A percentile compares a stretch with the other conserved stretches of the same genome.
phyloP scores from a whole-genome alignment of 139 green algal species.

The Tetratostichococcus sp. region DNA sequence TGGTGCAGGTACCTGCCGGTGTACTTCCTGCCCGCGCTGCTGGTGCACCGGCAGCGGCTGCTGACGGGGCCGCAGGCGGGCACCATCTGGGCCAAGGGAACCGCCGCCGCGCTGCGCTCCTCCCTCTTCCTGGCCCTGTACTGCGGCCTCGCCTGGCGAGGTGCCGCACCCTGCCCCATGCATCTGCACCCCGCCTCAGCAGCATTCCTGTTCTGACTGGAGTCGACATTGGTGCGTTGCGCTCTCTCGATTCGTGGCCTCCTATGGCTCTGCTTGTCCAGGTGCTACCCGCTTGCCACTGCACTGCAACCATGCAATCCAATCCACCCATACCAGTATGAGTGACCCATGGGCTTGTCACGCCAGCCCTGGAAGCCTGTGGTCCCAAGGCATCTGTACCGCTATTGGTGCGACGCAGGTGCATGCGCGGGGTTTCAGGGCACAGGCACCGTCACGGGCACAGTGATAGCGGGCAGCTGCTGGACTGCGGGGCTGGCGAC shows the following conservation, averaged over 20 bases:
- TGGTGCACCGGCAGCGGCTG: slow-evolving; percentile 82
- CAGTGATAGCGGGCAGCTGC: slow-evolving; percentile 40
- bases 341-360: too few species aligned
- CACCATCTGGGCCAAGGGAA: slow-evolving; percentile 60
- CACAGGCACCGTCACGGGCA: slow-evolving; percentile 33
- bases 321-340: too few species aligned
- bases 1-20: slow-evolving; percentile 54
- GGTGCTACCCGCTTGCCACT: too few species aligned
- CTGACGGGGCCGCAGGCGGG: slow-evolving; percentile 27
- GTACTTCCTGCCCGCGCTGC: slow-evolving; percentile 65
- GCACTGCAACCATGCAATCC: too few species aligned
- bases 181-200: too few species aligned
- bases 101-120: slow-evolving; percentile 64
- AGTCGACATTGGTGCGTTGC: too few species aligned
- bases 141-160: slow-evolving; percentile 74
- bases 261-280: too few species aligned
- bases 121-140: slow-evolving; percentile 79
- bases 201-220: too few species aligned
- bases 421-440: slow-evolving; percentile 24
- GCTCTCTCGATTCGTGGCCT: too few species aligned
- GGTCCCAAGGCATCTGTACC: neutral
- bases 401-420: neutral
- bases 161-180: slow-evolving; percentile 19
- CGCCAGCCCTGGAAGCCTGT: neutral
- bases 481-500: slow-evolving; percentile 60